phyloP scores from a whole-genome alignment of 306 rosid genomes.

The Malus fusca region DNA sequence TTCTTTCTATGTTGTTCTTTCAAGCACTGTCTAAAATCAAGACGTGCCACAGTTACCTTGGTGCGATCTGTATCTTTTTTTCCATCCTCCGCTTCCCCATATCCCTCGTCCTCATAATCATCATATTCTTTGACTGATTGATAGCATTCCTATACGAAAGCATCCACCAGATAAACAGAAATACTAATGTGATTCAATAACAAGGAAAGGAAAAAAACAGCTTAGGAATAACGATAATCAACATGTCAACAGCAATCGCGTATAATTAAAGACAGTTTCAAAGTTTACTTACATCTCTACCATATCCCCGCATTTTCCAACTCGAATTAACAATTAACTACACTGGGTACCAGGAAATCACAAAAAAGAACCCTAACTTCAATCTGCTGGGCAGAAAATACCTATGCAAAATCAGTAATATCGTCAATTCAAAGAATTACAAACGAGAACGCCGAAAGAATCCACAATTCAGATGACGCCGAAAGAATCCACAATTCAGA shows the following conservation, averaged over 20 bases:
- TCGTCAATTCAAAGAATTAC: neutral
- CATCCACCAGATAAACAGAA: no score
- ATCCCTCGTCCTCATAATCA: constrained; percentile 50
- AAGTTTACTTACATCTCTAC: constrained; percentile 39
- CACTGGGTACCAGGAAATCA: constrained; percentile 3
- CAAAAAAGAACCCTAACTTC: neutral
- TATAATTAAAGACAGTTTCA: neutral
- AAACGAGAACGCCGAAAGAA: neutral
- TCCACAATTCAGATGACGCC: neutral
- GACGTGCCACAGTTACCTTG: constrained; percentile 59
- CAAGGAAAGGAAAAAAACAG: neutral
- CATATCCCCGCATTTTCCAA: constrained; percentile 54
- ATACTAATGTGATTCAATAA: no score
- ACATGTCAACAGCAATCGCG: neutral
- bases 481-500: no score
- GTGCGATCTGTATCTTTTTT: constrained; percentile 51
- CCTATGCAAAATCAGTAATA: neutral
- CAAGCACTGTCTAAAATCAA: constrained; percentile 58
- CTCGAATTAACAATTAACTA: neutral
- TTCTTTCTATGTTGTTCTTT: constrained; percentile 57
- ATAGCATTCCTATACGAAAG: constrained; percentile 25
- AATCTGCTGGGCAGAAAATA: neutral
- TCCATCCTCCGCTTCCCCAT: constrained; percentile 34
- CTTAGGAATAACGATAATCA: neutral
- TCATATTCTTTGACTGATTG: constrained; percentile 30